Base-by-base conservation (phyloP, 2,329 filamentous ascomycete genomes). In the Arthroderma sp. region DNA sequence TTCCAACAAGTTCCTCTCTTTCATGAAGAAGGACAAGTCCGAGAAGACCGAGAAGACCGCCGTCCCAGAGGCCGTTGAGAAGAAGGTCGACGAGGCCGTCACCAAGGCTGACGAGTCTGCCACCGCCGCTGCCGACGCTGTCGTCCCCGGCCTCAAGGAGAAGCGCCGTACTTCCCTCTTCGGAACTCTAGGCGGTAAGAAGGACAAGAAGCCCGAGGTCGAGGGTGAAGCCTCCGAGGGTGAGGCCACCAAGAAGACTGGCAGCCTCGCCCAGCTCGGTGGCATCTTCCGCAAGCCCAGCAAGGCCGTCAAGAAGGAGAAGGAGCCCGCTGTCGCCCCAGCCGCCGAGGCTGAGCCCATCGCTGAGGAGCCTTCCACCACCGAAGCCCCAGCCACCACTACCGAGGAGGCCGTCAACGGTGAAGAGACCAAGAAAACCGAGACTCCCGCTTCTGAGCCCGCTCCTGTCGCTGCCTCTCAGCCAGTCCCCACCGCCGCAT, bases 101-200 rank as follows among this genome's bases (percentile, higher is more conserved):
- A 51, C 58, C 53, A 57, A 55, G 19, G 35, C 62, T n/a, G 56
- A 61, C 19, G 37, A 62, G 51, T 54, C 65, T 44, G 63, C 63
- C 33, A 62, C 68, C 52, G 28, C 66, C 56, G 61, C 63, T 25
- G 64, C 65, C 13, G 67, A 68, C 56, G 59, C 65, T 38, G 72
- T 76, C 64, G 72, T 74, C 66, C 71, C 72, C 53, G 68, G 63
- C 49, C 59, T 67, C 59, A 74, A 76, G 67, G 71, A 75, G 61
- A 76, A 77, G 71, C 77, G 75, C 63, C 76, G 73, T 66, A 75
- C 73, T 65, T 81, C 77, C 65, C 74, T 75, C 68, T 81, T 81
- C 68, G 75, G 76, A 63, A 77, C 73, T 68, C 74, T 80, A 58
- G 74, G 76, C 59, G 70, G 64, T 59, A 79, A 78, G 73, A 78